A percentile compares a stretch with the other conserved stretches of the same genome.
phyloP scores from a whole-genome alignment of 257 asterid species.

The Lycium barbarum region DNA sequence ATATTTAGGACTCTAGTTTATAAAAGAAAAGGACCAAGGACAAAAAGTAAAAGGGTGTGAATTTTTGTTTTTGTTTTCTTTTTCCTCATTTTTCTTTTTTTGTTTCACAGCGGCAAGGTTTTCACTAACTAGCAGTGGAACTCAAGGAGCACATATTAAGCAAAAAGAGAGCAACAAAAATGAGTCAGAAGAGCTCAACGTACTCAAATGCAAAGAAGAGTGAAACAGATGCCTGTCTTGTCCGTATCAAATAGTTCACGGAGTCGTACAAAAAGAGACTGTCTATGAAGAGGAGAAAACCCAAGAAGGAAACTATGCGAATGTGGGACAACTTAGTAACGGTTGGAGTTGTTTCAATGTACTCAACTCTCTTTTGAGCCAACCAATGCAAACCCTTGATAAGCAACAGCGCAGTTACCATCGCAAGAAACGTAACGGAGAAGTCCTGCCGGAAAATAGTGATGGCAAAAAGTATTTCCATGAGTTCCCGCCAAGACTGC shows the following conservation, averaged over 20 bases:
- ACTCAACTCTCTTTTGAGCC: constrained; percentile 97
- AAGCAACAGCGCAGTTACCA: constrained; percentile 88
- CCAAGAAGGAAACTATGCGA: constrained; percentile 89
- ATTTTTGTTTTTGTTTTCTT: not conserved
- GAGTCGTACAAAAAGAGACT: constrained; percentile 67
- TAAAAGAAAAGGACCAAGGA: not conserved
- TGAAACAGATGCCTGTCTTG: constrained; percentile 84
- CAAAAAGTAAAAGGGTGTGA: not conserved
- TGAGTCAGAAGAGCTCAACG: constrained; percentile 37
- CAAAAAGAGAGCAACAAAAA: not conserved
- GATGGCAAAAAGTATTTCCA: constrained; percentile 96
- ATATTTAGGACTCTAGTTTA: not conserved
- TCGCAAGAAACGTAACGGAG: constrained; percentile 78
- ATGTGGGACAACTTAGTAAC: constrained; percentile 75
- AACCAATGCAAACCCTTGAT: constrained; percentile 98
- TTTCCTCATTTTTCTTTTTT: not conserved
- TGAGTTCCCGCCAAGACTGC: constrained; percentile 96
- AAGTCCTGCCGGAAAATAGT: constrained; percentile 96
- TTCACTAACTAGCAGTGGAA: not conserved
- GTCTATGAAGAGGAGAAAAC: constrained; percentile 80
- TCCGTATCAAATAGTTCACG: constrained; percentile 64
- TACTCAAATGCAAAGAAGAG: constrained; percentile 97
- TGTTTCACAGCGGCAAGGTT: not conserved
- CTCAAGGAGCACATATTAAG: not conserved
- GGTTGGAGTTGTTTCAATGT: constrained; percentile 93